phyloP scores from a whole-genome alignment of 306 rosid genomes.

The Dalbergia cultrata region DNA sequence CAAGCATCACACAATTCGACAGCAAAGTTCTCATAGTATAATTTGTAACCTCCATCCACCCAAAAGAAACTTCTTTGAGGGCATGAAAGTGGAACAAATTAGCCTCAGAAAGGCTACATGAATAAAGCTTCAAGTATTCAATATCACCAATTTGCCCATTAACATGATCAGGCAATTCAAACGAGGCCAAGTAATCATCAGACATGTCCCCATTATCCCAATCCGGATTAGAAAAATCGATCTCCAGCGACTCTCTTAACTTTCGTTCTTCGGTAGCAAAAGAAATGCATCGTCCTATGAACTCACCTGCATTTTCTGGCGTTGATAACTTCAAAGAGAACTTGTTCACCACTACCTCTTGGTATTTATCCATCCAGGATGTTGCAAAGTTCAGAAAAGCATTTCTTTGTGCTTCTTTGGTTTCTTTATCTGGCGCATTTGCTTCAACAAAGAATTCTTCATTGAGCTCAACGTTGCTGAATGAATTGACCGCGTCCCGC shows the following conservation, averaged over 20 bases:
- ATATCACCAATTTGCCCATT: background rate
- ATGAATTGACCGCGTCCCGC: background rate
- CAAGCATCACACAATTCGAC: background rate
- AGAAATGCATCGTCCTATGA: background rate
- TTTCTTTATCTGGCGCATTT: background rate
- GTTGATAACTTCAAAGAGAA: constrained; percentile 21
- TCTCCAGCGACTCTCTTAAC: constrained; percentile 15
- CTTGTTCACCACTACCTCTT: background rate
- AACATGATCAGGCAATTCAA: background rate
- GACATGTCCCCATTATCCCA: background rate
- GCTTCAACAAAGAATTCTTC: constrained; percentile 29
- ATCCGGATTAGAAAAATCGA: background rate
- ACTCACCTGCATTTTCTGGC: background rate
- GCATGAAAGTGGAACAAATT: constrained; percentile 1
- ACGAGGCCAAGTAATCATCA: background rate
- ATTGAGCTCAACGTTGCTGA: constrained; percentile 37
- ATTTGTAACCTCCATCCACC: background rate
- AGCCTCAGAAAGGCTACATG: constrained; percentile 19
- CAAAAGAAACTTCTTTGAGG: constrained; percentile 46
- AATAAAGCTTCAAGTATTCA: constrained; percentile 29
- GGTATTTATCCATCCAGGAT: background rate
- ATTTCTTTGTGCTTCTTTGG: background rate
- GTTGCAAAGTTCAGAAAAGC: constrained; percentile 16
- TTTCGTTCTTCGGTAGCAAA: background rate
- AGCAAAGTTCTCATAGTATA: background rate